Conservation (phyloP, 192 early-diverging fungal genomes). For the Piromyces sp. region DNA sequence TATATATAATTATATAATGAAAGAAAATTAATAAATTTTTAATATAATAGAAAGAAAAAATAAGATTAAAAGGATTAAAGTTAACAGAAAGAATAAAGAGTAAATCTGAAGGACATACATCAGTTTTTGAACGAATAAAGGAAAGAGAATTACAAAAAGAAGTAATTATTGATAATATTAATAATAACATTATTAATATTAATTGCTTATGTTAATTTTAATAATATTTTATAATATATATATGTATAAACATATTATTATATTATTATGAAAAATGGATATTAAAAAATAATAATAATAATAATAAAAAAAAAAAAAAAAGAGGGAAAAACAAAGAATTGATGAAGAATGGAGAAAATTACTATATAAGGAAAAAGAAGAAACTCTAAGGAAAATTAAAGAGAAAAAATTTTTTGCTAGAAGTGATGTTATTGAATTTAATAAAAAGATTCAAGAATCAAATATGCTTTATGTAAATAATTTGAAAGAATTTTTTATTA, state of each 20-base stretch:
- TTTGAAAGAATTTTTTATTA: no score
- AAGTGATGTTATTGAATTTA: background rate
- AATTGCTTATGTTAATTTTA: no score
- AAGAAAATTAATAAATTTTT: no score
- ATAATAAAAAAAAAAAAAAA: background rate
- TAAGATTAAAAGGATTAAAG: background rate
- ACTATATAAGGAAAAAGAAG: background rate
- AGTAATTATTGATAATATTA: no score
- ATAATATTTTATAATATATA: no score
- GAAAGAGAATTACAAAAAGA: background rate
- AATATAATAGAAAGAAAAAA: background rate
- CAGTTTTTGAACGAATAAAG: background rate
- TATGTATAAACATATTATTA: no score
- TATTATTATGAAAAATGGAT: no score
- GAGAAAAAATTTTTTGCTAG: background rate
- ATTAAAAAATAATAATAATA: no score
- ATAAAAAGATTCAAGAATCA: background rate
- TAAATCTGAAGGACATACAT: background rate
- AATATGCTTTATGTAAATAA: background rate
- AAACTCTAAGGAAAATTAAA: background rate
- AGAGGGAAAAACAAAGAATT: background rate
- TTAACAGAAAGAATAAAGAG: background rate
- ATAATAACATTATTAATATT: no score
- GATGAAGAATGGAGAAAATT: background rate
- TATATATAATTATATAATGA: no score